phyloP scores from a whole-genome alignment of 2,329 filamentous ascomycete species.

The Pseudogymnoascus pannorum region DNA sequence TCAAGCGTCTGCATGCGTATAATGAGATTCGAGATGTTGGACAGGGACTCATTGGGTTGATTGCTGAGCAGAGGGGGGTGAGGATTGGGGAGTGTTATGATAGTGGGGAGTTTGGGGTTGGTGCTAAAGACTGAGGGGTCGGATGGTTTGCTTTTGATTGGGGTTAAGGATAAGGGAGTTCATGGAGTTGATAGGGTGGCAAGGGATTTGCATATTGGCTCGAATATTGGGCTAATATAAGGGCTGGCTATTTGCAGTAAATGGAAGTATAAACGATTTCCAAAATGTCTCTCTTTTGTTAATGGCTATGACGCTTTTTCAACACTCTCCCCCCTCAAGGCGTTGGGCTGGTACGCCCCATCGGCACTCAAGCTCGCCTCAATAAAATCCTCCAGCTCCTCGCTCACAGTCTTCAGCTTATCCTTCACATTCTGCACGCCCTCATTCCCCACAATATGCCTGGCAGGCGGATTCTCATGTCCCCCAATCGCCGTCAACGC shows the following conservation, averaged over 20 bases:
- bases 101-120: conserved; percentile 27
- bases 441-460: conserved; percentile 90
- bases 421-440: conserved; percentile 84
- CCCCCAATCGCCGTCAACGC: conserved; percentile 88
- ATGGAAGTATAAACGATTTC: not conserved
- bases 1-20: conserved; percentile 58
- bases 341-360: conserved; percentile 25
- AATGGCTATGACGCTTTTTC: not conserved
- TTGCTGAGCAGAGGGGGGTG: conserved; percentile 57
- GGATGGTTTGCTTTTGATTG: not conserved
- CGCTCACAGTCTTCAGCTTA: conserved; percentile 91
- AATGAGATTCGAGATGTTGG: conserved; percentile 66
- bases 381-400: conserved; percentile 93
- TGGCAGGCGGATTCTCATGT: conserved; percentile 87
- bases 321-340: not conserved
- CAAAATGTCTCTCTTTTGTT: not conserved
- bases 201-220: not conserved
- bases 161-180: too few relatives aligned
- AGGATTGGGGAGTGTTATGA: conserved; percentile 28
- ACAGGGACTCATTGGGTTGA: conserved; percentile 57
- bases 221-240: not conserved
- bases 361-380: conserved; percentile 56
- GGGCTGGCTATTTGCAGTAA: not conserved
- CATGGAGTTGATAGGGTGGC: not conserved
- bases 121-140: conserved; percentile 22